phyloP scores from a whole-genome alignment of 164 flowering plant species.

The Kalanchoe fedtschenkoi region DNA sequence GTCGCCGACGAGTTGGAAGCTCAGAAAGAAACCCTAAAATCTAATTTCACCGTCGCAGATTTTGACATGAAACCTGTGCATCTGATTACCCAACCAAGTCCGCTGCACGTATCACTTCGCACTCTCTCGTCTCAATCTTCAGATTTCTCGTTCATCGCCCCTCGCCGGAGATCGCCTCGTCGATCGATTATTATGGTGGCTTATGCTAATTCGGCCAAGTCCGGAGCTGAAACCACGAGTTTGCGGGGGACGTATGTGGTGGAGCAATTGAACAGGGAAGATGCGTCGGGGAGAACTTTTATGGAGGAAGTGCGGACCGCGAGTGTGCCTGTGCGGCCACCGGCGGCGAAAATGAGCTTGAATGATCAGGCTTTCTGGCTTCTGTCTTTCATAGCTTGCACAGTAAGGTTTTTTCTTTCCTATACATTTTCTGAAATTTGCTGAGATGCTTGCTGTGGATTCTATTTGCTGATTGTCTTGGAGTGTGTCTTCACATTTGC shows the following conservation, averaged over 20 bases:
- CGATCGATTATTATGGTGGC: background rate
- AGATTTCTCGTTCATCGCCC: background rate
- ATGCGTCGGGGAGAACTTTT: background rate
- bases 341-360: background rate
- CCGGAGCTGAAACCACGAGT: background rate
- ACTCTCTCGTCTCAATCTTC: background rate
- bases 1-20: background rate
- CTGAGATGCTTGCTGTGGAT: background rate
- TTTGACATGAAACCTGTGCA: background rate
- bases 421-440: too few relatives aligned
- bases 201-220: background rate
- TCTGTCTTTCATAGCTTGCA: constrained; percentile 6
- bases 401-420: background rate
- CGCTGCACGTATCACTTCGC: background rate
- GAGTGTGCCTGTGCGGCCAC: background rate
- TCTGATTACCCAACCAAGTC: background rate
- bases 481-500: background rate
- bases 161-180: background rate
- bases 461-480: background rate
- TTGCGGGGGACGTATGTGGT: background rate
- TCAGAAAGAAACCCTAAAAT: background rate
- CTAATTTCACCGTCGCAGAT: background rate
- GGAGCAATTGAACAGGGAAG: background rate
- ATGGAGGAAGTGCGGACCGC: background rate
- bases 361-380: constrained; percentile 6